Conservation (phyloP, 768 basidiomycete genomes). For the Inosperma sp. region DNA sequence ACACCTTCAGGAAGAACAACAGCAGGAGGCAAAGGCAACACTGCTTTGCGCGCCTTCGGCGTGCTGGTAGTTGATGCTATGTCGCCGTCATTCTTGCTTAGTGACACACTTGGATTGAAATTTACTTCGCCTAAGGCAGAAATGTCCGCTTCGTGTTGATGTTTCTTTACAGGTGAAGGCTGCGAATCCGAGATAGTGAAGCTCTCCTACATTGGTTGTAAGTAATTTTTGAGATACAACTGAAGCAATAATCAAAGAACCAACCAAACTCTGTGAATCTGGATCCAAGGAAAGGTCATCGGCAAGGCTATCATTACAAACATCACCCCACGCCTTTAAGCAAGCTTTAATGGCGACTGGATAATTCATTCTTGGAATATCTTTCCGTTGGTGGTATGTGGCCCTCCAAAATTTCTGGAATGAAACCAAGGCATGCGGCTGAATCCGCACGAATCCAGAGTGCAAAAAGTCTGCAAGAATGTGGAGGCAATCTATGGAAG, state of each 20-base stretch:
- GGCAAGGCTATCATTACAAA: slow-evolving; percentile 45
- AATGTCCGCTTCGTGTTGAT: no score
- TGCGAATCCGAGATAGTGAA: slow-evolving; percentile 30
- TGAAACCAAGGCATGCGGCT: slow-evolving; percentile 46
- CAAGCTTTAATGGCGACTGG: slow-evolving; percentile 42
- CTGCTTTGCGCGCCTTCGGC: no score
- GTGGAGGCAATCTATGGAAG: slow-evolving; percentile 38
- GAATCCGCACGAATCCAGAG: slow-evolving; percentile 47
- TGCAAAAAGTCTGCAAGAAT: slow-evolving; percentile 43
- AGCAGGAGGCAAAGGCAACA: no score
- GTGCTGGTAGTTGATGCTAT: no score
- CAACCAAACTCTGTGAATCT: slow-evolving; percentile 35
- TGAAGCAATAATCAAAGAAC: slow-evolving; percentile 6
- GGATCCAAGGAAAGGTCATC: slow-evolving; percentile 38
- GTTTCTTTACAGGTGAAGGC: slow-evolving; percentile 11
- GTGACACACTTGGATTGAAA: no score
- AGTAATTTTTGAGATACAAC: not conserved
- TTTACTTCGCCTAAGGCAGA: no score
- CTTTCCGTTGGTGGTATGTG: slow-evolving; percentile 44
- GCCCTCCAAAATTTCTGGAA: slow-evolving; percentile 58
- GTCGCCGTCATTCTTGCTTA: no score
- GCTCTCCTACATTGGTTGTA: slow-evolving; percentile 11
- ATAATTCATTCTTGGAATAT: slow-evolving; percentile 33
- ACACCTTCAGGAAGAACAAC: no score
- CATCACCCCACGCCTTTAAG: slow-evolving; percentile 43